Conservation (phyloP, 2,329 filamentous ascomycete genomes). For the Trichoderma sp. region DNA sequence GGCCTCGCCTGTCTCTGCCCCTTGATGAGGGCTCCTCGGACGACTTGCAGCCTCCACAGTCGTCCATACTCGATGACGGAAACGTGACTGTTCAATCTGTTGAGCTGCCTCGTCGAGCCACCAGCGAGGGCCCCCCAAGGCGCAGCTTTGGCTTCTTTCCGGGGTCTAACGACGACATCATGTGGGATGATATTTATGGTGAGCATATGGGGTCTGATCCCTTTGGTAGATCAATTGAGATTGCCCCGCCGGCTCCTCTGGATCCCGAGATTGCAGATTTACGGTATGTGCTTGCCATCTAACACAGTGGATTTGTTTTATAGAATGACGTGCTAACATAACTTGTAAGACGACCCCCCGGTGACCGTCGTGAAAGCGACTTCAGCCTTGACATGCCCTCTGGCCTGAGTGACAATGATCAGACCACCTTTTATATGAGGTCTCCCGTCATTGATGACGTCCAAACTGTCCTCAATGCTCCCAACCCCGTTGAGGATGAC, state of each 20-base stretch:
- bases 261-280: slow-evolving; percentile 38
- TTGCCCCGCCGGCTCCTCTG: not conserved
- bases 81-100: slow-evolving; percentile 59
- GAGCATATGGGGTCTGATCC: not conserved
- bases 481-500: not conserved
- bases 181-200: not conserved
- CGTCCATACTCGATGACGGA: slow-evolving; percentile 56
- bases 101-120: slow-evolving; percentile 55
- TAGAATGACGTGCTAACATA: not conserved
- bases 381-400: slow-evolving; percentile 52
- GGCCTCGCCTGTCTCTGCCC: slow-evolving; percentile 56
- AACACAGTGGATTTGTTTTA: slow-evolving; percentile 26
- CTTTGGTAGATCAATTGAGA: not conserved
- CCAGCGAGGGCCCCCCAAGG: slow-evolving; percentile 45
- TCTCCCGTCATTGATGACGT: slow-evolving; percentile 20
- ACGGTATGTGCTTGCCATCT: slow-evolving; percentile 36
- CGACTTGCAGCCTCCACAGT: slow-evolving; percentile 52
- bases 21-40: slow-evolving; percentile 53
- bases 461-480: not conserved
- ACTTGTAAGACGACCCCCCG: slow-evolving; percentile 34
- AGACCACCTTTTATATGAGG: slow-evolving; percentile 54
- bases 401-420: slow-evolving; percentile 46
- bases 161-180: slow-evolving; percentile 32
- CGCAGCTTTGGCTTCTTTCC: slow-evolving; percentile 52
- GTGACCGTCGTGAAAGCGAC: slow-evolving; percentile 45